Percentiles rank a stretch among this genome's conserved stretches.
Evolutionary conservation across 2,329 filamentous ascomycete species (phyloP).

Genomic region (Penicillium sp.): DNA sequence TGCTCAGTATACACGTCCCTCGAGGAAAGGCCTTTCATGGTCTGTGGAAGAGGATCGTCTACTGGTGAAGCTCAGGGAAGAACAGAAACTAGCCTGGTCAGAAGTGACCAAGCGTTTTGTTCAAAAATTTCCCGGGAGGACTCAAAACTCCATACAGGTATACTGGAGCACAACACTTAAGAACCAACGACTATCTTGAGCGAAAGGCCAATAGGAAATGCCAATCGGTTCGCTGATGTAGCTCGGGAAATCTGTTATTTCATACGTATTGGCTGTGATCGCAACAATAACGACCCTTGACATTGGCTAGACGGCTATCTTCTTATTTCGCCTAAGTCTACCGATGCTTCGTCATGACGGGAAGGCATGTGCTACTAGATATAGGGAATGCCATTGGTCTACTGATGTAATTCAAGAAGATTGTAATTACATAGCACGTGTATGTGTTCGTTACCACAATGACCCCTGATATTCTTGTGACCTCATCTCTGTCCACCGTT

Average conservation of each 20-base stretch:
- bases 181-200: too few species aligned
- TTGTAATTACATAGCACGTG: too few species aligned
- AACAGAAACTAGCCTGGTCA: constrained; percentile 17
- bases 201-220: constrained; percentile 23
- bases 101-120: constrained; percentile 14
- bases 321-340: too few species aligned
- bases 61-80: constrained; percentile 14
- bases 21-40: constrained; percentile 16
- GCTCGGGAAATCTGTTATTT: neutral
- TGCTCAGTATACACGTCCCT: neutral
- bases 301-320: too few species aligned
- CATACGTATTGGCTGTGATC: neutral
- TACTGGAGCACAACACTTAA: too few species aligned
- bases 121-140: constrained; percentile 12
- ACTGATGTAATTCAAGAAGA: neutral
- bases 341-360: too few species aligned
- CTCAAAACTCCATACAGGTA: constrained; percentile 14
- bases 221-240: neutral
- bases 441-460: too few species aligned
- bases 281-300: neutral
- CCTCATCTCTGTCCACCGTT: too few species aligned
- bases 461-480: too few species aligned
- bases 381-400: constrained; percentile 20
- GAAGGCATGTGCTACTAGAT: too few species aligned
- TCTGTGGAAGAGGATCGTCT: constrained; percentile 14